These are phyloP conservation scores for Chimonanthus praecox DNA, from an alignment of 164 flowering plant species.

Conservation along the genomic window DNA sequence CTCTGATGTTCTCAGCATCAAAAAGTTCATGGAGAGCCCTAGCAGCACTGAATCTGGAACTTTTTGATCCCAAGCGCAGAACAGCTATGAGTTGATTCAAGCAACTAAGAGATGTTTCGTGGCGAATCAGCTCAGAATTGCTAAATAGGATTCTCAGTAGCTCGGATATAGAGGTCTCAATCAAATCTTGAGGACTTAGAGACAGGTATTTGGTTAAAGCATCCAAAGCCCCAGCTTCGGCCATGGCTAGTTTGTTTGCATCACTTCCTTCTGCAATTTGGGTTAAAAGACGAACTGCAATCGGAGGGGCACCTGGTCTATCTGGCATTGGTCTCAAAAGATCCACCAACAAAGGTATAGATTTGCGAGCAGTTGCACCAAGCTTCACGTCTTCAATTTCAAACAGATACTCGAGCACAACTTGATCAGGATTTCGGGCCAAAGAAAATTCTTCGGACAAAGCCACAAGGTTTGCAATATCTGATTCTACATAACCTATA, in stretches of 20 bases:
- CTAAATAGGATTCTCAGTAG: conserved; percentile 61
- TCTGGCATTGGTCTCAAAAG: conserved; percentile 84
- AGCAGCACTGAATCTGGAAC: conserved; percentile 67
- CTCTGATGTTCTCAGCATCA: conserved; percentile 63
- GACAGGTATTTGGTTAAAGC: conserved; percentile 74
- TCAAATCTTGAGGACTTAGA: conserved; percentile 75
- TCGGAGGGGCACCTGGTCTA: conserved; percentile 76
- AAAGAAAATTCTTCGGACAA: conserved; percentile 68
- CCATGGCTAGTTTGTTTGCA: conserved; percentile 67
- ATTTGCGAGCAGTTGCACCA: conserved; percentile 69
- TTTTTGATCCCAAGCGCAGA: conserved; percentile 74
- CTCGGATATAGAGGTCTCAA: conserved; percentile 61
- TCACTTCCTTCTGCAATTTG: conserved; percentile 74
- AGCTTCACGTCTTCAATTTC: conserved; percentile 67
- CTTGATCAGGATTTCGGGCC: conserved; percentile 57
- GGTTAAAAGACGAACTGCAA: conserved; percentile 58
- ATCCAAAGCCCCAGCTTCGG: conserved; percentile 88
- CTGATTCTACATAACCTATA: conserved; percentile 61
- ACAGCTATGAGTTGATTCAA: conserved; percentile 75
- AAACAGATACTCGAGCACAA: conserved; percentile 65
- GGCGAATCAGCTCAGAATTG: conserved; percentile 53
- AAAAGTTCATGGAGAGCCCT: conserved; percentile 70
- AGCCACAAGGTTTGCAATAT: conserved; percentile 61
- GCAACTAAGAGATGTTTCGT: conserved; percentile 63
- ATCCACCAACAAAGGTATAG: conserved; percentile 76